Conservation (phyloP, 371 early-diverging fungal genomes). For the Mucor mucedo region DNA sequence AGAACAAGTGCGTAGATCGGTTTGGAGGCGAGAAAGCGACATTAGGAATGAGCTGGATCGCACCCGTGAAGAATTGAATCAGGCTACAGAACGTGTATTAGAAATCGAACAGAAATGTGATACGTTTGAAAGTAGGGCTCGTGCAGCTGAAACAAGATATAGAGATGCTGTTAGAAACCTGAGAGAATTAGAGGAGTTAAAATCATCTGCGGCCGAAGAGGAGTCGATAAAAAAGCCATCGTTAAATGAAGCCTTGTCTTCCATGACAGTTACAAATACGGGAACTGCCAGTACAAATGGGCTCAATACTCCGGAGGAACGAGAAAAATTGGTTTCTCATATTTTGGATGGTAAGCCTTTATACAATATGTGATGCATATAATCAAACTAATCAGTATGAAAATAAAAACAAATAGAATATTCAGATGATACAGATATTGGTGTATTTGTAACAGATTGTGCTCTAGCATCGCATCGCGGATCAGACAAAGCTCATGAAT, state of each 20-base stretch:
- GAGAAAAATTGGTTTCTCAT: slow-evolving; percentile 27
- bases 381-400: not conserved
- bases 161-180: slow-evolving; percentile 37
- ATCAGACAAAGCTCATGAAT: slow-evolving; percentile 78
- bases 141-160: slow-evolving; percentile 42
- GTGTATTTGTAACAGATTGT: slow-evolving; percentile 74
- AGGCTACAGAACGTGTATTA: slow-evolving; percentile 34
- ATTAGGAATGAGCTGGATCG: slow-evolving; percentile 47
- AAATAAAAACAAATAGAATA: slow-evolving; percentile 48
- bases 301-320: slow-evolving; percentile 12
- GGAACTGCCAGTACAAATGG: not conserved
- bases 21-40: slow-evolving; percentile 57
- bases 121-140: slow-evolving; percentile 41
- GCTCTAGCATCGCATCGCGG: slow-evolving; percentile 71
- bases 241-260: slow-evolving; percentile 7
- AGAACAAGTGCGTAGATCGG: slow-evolving; percentile 49
- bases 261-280: not conserved
- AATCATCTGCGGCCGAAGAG: slow-evolving; percentile 8
- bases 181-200: slow-evolving; percentile 33
- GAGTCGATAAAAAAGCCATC: not conserved
- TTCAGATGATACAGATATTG: slow-evolving; percentile 67
- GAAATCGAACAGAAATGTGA: slow-evolving; percentile 47
- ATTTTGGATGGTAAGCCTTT: slow-evolving; percentile 31
- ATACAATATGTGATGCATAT: not conserved
- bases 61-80: slow-evolving; percentile 37